Conservation (phyloP, 2,329 filamentous ascomycete species). For the Elsinoe necatrix region DNA sequence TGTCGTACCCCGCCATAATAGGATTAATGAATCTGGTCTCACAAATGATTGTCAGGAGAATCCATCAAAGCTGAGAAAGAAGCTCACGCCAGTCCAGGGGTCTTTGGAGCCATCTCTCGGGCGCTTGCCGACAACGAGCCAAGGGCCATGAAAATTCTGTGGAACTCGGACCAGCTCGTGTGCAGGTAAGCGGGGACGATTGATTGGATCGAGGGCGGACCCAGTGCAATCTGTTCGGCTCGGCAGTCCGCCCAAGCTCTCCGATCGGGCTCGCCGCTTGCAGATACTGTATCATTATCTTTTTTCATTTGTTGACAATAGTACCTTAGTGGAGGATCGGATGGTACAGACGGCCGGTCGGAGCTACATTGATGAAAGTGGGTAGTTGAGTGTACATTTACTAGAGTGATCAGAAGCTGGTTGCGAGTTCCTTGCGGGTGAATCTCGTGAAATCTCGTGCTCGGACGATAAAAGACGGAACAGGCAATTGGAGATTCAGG, state of each 20-base stretch:
- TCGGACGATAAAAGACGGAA: neutral
- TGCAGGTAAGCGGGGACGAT: neutral
- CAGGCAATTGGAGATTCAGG: neutral
- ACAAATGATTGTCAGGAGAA: constrained; percentile 8
- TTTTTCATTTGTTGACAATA: too few species aligned
- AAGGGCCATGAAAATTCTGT: constrained; percentile 6
- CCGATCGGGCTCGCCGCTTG: neutral
- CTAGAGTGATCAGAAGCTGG: neutral
- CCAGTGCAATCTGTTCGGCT: constrained; percentile 7
- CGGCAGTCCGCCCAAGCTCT: neutral
- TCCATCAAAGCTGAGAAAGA: neutral
- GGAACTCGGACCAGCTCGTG: neutral
- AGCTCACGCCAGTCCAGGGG: constrained; percentile 4
- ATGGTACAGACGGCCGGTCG: neutral
- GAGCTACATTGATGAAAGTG: neutral
- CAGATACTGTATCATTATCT: neutral
- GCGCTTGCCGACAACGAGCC: neutral
- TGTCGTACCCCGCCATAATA: neutral
- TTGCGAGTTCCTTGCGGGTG: neutral
- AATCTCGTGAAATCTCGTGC: neutral
- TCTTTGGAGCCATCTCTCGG: neutral
- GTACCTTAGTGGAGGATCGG: neutral
- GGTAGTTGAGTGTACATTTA: neutral
- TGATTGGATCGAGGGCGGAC: neutral
- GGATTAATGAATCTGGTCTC: neutral